These are phyloP conservation scores for Pythium grandisporangium DNA, from an alignment of 352 stramenopile species.

Conservation along the genomic window DNA sequence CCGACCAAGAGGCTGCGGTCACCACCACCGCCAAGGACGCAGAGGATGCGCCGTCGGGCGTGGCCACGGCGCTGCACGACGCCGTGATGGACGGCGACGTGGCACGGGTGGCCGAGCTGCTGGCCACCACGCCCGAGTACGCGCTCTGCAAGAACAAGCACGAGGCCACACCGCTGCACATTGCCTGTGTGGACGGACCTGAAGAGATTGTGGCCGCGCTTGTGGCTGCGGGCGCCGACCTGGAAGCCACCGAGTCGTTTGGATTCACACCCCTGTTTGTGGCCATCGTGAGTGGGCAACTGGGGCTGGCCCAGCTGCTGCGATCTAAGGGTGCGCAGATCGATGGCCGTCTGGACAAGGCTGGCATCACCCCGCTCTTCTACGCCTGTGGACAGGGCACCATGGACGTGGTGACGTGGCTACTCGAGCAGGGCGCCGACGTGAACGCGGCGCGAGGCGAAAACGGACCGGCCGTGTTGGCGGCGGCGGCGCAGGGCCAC, in stretches of 20 bases:
- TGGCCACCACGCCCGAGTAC: slow-evolving; percentile 5
- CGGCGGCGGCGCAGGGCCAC: slow-evolving; percentile 13
- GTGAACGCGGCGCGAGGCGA: slow-evolving; percentile 9
- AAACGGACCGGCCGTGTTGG: slow-evolving; percentile 13
- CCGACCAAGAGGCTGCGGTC: neutral
- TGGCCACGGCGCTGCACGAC: slow-evolving; percentile 12
- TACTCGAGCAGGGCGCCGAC: slow-evolving; percentile 14
- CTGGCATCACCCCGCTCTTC: slow-evolving; percentile 15
- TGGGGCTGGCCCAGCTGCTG: slow-evolving; percentile 14
- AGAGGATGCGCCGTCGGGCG: slow-evolving; percentile 4
- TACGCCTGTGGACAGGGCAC: slow-evolving; percentile 10
- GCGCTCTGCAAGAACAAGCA: slow-evolving; percentile 15
- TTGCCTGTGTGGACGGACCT: slow-evolving; percentile 14
- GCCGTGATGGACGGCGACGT: slow-evolving; percentile 14
- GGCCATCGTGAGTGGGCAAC: slow-evolving; percentile 13
- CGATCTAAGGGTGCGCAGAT: slow-evolving; percentile 7
- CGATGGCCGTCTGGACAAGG: slow-evolving; percentile 13
- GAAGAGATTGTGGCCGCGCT: slow-evolving; percentile 14
- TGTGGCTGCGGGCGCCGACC: slow-evolving; percentile 4
- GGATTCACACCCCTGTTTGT: slow-evolving; percentile 19
- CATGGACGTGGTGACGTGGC: slow-evolving; percentile 10
- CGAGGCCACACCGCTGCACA: slow-evolving; percentile 16
- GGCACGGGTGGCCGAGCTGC: slow-evolving; percentile 5
- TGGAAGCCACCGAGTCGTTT: slow-evolving; percentile 13
- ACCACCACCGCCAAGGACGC: neutral